phyloP scores from a whole-genome alignment of 495 filamentous ascomycete genomes.

The Bombardia bombarda region DNA sequence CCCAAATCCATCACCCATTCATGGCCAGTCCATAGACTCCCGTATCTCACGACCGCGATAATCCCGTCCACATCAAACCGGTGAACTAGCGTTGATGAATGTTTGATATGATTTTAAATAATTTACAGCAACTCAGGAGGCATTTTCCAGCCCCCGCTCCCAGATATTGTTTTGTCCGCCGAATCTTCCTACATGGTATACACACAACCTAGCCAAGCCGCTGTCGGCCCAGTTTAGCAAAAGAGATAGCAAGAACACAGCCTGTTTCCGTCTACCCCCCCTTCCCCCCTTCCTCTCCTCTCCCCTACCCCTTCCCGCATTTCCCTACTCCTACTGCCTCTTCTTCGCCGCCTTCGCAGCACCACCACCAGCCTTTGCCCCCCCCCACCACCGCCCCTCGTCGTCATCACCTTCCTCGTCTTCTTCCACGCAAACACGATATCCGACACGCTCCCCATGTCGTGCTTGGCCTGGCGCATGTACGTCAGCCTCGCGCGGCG shows the following conservation, averaged over 20 bases:
- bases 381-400: slow-evolving; percentile 6
- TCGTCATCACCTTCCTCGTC: slow-evolving; percentile 23
- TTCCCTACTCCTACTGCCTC: slow-evolving; percentile 5
- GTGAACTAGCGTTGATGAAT: no score
- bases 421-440: slow-evolving; percentile 38
- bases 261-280: no score
- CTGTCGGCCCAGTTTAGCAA: no score
- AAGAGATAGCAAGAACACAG: no score
- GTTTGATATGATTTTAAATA: no score
- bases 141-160: background rate
- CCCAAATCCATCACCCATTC: no score
- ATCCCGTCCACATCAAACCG: no score
- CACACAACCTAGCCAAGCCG: no score
- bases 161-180: background rate
- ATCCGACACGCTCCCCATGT: slow-evolving; percentile 37
- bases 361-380: slow-evolving; percentile 5
- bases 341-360: slow-evolving; percentile 5
- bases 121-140: no score
- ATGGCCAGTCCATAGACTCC: no score
- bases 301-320: background rate
- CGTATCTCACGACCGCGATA: no score
- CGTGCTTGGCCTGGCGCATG: slow-evolving; percentile 64
- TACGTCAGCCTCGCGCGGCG: slow-evolving; percentile 86
- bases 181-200: slow-evolving; percentile 6
- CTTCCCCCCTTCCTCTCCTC: no score